Evolutionary conservation across 2,329 filamentous ascomycete species (phyloP).

Genomic region (Raffaelea ambrosiae): DNA sequence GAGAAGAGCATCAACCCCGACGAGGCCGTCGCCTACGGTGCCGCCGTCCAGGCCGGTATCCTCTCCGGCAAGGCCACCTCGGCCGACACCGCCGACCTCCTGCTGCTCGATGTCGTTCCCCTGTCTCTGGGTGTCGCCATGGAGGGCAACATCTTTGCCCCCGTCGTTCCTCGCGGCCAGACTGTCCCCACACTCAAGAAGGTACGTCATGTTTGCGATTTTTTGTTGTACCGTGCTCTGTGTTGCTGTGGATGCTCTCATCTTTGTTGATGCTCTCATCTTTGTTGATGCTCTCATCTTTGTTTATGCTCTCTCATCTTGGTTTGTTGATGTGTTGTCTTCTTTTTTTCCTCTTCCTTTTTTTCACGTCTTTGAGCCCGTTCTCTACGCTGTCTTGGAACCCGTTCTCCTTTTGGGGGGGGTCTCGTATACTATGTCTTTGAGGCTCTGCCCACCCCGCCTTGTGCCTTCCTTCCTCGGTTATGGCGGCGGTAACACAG

Average conservation of each 20-base stretch:
- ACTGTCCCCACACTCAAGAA: conserved; percentile 79
- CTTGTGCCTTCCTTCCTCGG: no score
- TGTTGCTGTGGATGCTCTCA: neutral
- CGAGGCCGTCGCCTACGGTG: conserved; percentile 98
- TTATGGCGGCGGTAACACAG: no score
- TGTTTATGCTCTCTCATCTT: no score
- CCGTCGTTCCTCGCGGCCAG: conserved; percentile 73
- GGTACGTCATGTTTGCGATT: conserved; percentile 23
- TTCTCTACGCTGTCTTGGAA: no score
- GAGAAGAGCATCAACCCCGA: conserved; percentile 99
- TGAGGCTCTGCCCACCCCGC: no score
- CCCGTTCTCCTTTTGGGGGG: no score
- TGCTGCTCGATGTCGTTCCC: conserved; percentile 92
- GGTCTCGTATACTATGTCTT: no score
- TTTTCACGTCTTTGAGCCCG: no score
- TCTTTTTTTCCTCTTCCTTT: no score
- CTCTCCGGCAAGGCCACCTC: conserved; percentile 96
- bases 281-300: no score
- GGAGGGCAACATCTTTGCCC: conserved; percentile 98
- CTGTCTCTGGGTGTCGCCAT: conserved; percentile 97
- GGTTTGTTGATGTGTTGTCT: no score
- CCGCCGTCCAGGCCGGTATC: conserved; percentile 97
- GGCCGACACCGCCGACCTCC: conserved; percentile 86
- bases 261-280: no score
- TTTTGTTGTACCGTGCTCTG: neutral